A percentile compares a stretch with the other conserved stretches of the same genome.
phyloP scores from a whole-genome alignment of 495 filamentous ascomycete genomes.

The Daldinia grandis region DNA sequence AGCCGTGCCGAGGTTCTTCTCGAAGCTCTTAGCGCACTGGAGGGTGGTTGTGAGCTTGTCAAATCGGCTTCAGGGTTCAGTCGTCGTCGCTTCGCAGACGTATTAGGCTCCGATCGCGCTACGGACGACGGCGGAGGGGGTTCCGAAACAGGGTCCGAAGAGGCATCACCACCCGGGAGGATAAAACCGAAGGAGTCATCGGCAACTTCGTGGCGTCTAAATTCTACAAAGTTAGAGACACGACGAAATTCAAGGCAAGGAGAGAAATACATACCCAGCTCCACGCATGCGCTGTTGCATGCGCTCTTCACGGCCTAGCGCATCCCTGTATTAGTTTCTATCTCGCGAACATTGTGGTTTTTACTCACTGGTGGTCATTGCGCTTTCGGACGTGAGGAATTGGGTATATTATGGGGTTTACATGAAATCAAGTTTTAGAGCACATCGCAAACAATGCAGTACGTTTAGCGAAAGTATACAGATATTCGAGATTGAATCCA shows the following conservation, averaged over 20 bases:
- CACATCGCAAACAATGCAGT: not conserved
- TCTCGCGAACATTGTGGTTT: not conserved
- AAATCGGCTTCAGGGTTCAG: slow-evolving; percentile 32
- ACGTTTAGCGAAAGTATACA: not conserved
- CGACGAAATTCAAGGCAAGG: not conserved
- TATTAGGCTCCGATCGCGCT: slow-evolving; percentile 51
- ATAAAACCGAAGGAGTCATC: slow-evolving; percentile 57
- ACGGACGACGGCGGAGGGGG: slow-evolving; percentile 21
- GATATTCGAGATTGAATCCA: slow-evolving; percentile 3
- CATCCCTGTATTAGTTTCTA: slow-evolving; percentile 31
- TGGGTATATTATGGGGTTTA: not conserved
- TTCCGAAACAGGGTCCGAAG: slow-evolving; percentile 15
- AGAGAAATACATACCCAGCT: slow-evolving; percentile 48
- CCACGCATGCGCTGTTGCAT: slow-evolving; percentile 62
- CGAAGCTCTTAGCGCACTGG: slow-evolving; percentile 32
- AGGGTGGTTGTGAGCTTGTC: slow-evolving; percentile 28
- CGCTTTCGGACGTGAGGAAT: not conserved
- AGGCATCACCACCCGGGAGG: slow-evolving; percentile 47
- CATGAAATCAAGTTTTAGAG: not conserved
- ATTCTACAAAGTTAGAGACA: slow-evolving; percentile 9
- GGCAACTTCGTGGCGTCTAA: slow-evolving; percentile 56
- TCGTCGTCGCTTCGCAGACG: slow-evolving; percentile 52
- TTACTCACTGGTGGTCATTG: slow-evolving; percentile 44
- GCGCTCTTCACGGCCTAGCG: slow-evolving; percentile 56
- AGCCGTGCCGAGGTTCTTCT: slow-evolving; percentile 38